Evolutionary conservation across 2,329 filamentous ascomycete species (phyloP).

Genomic region (Macroventuria anomochaeta): DNA sequence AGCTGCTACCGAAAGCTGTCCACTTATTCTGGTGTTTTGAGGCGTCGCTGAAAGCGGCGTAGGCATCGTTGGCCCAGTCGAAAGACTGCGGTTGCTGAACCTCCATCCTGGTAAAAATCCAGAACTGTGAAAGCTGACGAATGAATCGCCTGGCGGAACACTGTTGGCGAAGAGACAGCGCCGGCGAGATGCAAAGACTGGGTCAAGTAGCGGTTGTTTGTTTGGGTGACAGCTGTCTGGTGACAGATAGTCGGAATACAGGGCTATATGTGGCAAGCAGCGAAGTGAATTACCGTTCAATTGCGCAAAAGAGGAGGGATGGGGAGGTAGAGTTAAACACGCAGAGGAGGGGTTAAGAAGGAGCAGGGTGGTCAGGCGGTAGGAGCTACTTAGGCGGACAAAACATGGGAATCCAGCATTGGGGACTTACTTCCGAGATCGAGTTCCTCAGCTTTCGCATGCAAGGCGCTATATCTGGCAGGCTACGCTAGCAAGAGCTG

Average conservation of each 20-base stretch:
- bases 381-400: background rate
- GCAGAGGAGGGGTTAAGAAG: constrained; percentile 2
- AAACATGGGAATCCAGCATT: constrained; percentile 14
- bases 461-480: constrained; percentile 12
- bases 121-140: background rate
- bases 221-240: background rate
- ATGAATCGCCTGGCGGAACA: no score
- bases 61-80: constrained; percentile 41
- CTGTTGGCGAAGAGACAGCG: no score
- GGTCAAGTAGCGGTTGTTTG: background rate
- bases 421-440: constrained; percentile 8
- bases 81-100: constrained; percentile 27
- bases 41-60: constrained; percentile 28
- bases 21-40: constrained; percentile 31
- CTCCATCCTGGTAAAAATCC: constrained; percentile 25
- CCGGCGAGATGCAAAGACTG: background rate
- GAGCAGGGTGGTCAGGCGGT: background rate
- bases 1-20: constrained; percentile 24
- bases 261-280: no score
- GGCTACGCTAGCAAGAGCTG: background rate
- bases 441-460: constrained; percentile 21
- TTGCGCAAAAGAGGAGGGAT: background rate
- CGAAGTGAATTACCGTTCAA: background rate
- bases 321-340: background rate
- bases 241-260: background rate